Evolutionary conservation across 192 early-diverging fungal genomes (phyloP), one percentile per base, ranked within the genome.

Genomic region (Mortierella hygrophila): DNA sequence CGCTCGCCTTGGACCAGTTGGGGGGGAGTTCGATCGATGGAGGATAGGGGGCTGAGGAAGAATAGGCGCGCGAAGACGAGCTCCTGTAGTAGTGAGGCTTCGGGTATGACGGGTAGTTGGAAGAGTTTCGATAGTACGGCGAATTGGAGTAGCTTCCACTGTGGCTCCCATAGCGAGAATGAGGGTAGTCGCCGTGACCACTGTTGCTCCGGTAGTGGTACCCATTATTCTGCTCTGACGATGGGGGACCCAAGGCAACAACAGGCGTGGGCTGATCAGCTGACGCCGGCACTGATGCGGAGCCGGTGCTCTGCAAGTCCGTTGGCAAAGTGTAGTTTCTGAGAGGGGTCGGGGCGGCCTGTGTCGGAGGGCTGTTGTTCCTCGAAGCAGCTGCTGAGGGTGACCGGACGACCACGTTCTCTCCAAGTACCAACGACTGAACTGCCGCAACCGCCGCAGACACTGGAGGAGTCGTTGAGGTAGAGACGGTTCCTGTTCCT

Each of bases 1-100:
- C 85, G 4, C 44, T 81, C 16, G 90, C 89, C 49, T 80, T 86
- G 32, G 81, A 75, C 92, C 92, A 93, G 55, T 91, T 88, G 20
- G 88, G 84, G 23, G 92, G 90, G 20, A 92, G 79, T 68, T 88
- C 84, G 20, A 35, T n/a, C 72, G 71, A 63, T 32, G 80, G 68
- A 20, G 75, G 75, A 23, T 72, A 73, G n/a, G 21, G 52, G 16
- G 83, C 26, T 20, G 75, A 32, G 20, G 76, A 72, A 9, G 68
- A 16, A 32, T 75, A 81, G 20, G 47, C 2, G 52, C 74, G 74
- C 37, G 76, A 73, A 18, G 54, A 57, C 37, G 82, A 38, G 41
- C 74, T 47, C 32, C 83, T 52, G 81, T 80, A 77, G 65, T 86
- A 42, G 75, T 76, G 82, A 37, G 83, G 60, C 47, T 77, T 77